Base-by-base conservation (phyloP, 495 filamentous ascomycete species). In the Mycothermus thermophilus region DNA sequence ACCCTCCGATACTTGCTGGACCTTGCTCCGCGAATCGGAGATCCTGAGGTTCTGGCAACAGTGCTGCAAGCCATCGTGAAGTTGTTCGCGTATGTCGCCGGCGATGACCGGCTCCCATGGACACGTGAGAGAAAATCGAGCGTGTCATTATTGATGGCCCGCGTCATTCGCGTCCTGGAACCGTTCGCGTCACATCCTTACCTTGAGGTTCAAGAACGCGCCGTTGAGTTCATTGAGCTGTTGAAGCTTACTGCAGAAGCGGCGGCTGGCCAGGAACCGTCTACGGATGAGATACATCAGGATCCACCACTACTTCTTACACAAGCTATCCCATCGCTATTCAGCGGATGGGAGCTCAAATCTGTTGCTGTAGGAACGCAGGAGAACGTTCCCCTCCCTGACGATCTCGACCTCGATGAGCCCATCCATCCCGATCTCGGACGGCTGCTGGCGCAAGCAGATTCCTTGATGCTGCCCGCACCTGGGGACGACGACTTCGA, bases 161-260 rank as follows among this genome's bases (percentile, higher is more conserved):
- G 83, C 17, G 69, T 93, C n/a, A 66, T 90, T 15, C 67, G 83
- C 43, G 80, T 85, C 28, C 62, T 93, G 2, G 87, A 93, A 33
- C 66, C 74, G 0, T 57, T 95, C 17, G 67, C 76, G 0, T 68
- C 72, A 4, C 85, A 94, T 50, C 84, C 92, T 1, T 79, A 75
- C 44, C 63, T 97, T 8, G 90, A 96, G 47, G 84, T 96, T n/a
- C 90, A 97, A 54, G 90, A 96, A 57, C 73, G 92, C 31, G 77
- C 85, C 6, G 87, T 94, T 11, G 88, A 94, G 48, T 92, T 88
- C 46, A 66, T 81, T 2, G 90, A 97, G 47, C 67, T 96, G 4
- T 72, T 95, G 44, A 80, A 83, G 28, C 63, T 97, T 27, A 80
- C 80, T 9, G 70, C 74, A 1, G 88, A 97, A 58, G 82, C 88